These are phyloP conservation scores for Erythrophleum ivorense DNA, from an alignment of 331 rosid genomes.

Conservation along the genomic window DNA sequence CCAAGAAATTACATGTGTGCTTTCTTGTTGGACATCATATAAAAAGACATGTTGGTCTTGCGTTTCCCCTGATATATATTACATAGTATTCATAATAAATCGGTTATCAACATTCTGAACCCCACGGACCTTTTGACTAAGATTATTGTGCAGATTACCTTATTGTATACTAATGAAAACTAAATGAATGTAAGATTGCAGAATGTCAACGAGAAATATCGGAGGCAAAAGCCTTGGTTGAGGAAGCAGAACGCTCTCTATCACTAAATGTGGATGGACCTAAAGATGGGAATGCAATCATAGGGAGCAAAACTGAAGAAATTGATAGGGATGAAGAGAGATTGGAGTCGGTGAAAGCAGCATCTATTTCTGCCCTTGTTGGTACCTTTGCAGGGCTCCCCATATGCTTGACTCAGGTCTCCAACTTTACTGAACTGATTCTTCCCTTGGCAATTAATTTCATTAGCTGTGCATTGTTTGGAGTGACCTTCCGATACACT, in stretches of 20 bases:
- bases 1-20: not conserved
- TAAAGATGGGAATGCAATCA: slow-evolving; percentile 37
- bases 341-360: slow-evolving; percentile 85
- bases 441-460: slow-evolving; percentile 74
- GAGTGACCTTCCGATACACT: slow-evolving; percentile 77
- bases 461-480: slow-evolving; percentile 79
- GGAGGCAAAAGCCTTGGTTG: slow-evolving; percentile 75
- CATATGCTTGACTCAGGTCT: slow-evolving; percentile 61
- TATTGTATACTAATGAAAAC: slow-evolving; percentile 20
- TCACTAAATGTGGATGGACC: slow-evolving; percentile 41
- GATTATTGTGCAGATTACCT: not conserved
- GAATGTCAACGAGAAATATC: slow-evolving; percentile 81
- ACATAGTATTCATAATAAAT: not conserved
- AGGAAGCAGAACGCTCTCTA: slow-evolving; percentile 75
- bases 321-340: slow-evolving; percentile 70
- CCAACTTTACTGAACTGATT: slow-evolving; percentile 57
- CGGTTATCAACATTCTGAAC: not conserved
- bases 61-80: not conserved
- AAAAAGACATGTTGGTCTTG: not conserved
- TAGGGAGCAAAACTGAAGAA: slow-evolving; percentile 43
- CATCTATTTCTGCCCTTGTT: slow-evolving; percentile 73
- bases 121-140: not conserved
- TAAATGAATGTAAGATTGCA: slow-evolving; percentile 57
- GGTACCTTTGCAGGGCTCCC: slow-evolving; percentile 82
- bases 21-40: not conserved